Evolutionary conservation across 1,139 yeast genomes (phyloP).

Genomic region (Saccharomyces pastorianus): DNA sequence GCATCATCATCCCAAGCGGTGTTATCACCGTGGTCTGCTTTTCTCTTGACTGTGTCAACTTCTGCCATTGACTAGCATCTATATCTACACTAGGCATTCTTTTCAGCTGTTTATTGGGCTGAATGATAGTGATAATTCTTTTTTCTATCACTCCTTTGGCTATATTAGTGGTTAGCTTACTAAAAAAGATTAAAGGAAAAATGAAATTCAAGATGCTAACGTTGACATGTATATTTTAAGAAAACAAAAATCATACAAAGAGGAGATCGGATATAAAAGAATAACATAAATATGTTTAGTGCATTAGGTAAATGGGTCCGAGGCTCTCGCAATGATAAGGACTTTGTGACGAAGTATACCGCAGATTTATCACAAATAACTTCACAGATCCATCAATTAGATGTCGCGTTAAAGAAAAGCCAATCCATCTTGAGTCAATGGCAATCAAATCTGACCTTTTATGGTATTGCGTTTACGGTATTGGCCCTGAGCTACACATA

Average conservation of each 20-base stretch:
- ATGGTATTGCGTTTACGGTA: conserved; percentile 14
- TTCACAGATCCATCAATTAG: conserved; percentile 24
- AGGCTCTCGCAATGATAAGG: conserved; percentile 7
- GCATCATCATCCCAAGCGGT: conserved; percentile 47
- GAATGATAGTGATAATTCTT: background rate
- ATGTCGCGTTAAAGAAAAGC: conserved; percentile 15
- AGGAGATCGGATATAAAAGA: background rate
- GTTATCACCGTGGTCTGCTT: conserved; percentile 30
- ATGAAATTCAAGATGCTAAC: background rate
- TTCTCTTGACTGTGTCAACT: conserved; percentile 10
- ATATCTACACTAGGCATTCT: conserved; percentile 26
- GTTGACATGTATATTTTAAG: background rate
- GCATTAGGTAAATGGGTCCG: conserved; percentile 6
- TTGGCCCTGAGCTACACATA: conserved; percentile 10
- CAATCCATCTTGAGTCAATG: conserved; percentile 12
- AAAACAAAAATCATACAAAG: background rate
- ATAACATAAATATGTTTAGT: conserved; percentile 9
- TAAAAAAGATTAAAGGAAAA: background rate
- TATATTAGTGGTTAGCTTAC: background rate
- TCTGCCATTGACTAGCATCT: conserved; percentile 15
- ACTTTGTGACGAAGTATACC: conserved; percentile 24
- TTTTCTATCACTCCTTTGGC: background rate
- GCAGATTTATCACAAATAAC: conserved; percentile 26
- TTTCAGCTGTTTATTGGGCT: background rate
- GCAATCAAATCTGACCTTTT: conserved; percentile 16